These are phyloP conservation scores for Talaromyces liani DNA, from an alignment of 495 filamentous ascomycete species.

Conservation along the genomic window DNA sequence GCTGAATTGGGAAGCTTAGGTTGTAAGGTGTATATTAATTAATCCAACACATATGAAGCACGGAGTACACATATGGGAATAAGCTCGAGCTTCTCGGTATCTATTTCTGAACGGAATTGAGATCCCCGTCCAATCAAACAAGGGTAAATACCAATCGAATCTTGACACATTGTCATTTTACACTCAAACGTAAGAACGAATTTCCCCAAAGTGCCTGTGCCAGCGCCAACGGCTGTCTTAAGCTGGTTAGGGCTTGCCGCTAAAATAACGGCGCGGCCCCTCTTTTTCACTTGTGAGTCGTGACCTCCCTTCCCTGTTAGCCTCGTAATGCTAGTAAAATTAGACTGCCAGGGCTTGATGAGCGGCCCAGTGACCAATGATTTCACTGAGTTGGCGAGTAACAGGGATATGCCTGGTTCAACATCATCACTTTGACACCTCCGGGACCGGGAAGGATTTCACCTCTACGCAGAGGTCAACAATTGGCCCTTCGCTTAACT, in stretches of 20 bases:
- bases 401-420: slow-evolving; percentile 1
- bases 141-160: background rate
- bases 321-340: background rate
- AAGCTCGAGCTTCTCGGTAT: background rate
- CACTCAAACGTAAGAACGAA: background rate
- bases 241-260: background rate
- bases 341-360: background rate
- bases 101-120: background rate
- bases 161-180: background rate
- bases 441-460: background rate
- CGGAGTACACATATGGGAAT: background rate
- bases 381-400: background rate
- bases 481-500: background rate
- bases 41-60: background rate
- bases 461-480: background rate
- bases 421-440: background rate
- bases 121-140: background rate
- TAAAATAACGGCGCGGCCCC: slow-evolving; percentile 6
- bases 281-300: background rate
- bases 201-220: background rate
- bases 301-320: background rate
- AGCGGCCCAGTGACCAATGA: background rate
- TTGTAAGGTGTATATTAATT: background rate
- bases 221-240: background rate
- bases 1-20: background rate